Conservation (phyloP, 2,329 filamentous ascomycete species). For the Fusarium chaquense region DNA sequence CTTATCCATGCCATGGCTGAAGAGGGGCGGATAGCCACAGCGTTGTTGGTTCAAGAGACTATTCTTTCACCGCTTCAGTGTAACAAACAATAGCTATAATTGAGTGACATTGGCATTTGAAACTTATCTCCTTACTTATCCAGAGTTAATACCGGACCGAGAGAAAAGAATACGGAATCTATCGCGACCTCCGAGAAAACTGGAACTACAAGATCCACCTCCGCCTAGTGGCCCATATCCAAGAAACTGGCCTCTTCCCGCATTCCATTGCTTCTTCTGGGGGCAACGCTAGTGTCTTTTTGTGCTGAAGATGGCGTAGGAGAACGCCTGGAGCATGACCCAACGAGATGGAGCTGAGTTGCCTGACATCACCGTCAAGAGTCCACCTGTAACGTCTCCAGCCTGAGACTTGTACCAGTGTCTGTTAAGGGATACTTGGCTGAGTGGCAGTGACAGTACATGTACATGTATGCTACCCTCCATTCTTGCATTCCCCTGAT, state of each 20-base stretch:
- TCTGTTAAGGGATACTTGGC: slow-evolving; percentile 21
- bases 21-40: slow-evolving; percentile 28
- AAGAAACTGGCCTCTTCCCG: slow-evolving; percentile 39
- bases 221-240: neutral
- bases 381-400: slow-evolving; percentile 22
- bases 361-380: slow-evolving; percentile 28
- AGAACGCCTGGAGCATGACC: slow-evolving; percentile 18
- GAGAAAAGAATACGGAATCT: slow-evolving; percentile 2
- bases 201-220: slow-evolving; percentile 32
- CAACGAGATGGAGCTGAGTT: neutral
- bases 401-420: neutral
- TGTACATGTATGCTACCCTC: slow-evolving; percentile 4
- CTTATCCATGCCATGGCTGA: neutral
- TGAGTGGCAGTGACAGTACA: neutral
- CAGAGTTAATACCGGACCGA: neutral
- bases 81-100: neutral
- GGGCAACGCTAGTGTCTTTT: slow-evolving; percentile 28
- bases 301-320: slow-evolving; percentile 37
- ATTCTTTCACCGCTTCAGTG: slow-evolving; percentile 29
- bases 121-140: neutral
- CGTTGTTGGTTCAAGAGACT: neutral
- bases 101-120: neutral
- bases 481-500: slow-evolving; percentile 30
- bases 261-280: slow-evolving; percentile 39
- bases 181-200: slow-evolving; percentile 39